These are phyloP conservation scores for Ogataea methylovora DNA, from an alignment of 805 yeast species.

Conservation along the genomic window DNA sequence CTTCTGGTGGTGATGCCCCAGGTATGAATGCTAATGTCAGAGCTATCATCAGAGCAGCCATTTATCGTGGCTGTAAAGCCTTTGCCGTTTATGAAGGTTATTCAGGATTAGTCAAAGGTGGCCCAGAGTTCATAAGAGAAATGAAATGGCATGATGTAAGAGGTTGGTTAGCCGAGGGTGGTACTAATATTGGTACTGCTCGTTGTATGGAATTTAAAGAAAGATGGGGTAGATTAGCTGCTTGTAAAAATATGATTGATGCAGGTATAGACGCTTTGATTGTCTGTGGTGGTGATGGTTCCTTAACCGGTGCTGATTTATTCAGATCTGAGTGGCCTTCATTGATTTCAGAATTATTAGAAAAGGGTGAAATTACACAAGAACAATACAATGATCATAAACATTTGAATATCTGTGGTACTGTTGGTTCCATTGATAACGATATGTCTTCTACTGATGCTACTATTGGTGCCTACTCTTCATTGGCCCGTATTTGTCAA, in stretches of 20 bases:
- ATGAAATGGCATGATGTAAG: conserved; percentile 94
- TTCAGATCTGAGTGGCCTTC: conserved; percentile 95
- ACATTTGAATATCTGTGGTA: conserved; percentile 80
- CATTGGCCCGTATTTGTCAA: conserved; percentile 87
- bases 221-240: conserved; percentile 74
- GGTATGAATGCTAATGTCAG: conserved; percentile 98
- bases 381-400: conserved; percentile 56
- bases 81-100: conserved; percentile 93
- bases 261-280: conserved; percentile 91
- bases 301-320: conserved; percentile 93
- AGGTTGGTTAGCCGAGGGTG: conserved; percentile 89
- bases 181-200: conserved; percentile 95
- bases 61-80: conserved; percentile 80
- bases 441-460: conserved; percentile 97
- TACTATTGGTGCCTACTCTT: conserved; percentile 94
- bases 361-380: conserved; percentile 45
- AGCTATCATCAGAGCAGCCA: conserved; percentile 91
- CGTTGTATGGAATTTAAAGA: conserved; percentile 82
- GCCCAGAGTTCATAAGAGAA: conserved; percentile 57
- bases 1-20: conserved; percentile 98
- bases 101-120: conserved; percentile 87
- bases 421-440: conserved; percentile 95
- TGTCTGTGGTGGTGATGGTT: conserved; percentile 98
- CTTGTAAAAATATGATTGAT: conserved; percentile 75
- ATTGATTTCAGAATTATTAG: conserved; percentile 63